Base-by-base conservation (phyloP, 2,329 filamentous ascomycete genomes). In the Akanthomyces dipterigenus region DNA sequence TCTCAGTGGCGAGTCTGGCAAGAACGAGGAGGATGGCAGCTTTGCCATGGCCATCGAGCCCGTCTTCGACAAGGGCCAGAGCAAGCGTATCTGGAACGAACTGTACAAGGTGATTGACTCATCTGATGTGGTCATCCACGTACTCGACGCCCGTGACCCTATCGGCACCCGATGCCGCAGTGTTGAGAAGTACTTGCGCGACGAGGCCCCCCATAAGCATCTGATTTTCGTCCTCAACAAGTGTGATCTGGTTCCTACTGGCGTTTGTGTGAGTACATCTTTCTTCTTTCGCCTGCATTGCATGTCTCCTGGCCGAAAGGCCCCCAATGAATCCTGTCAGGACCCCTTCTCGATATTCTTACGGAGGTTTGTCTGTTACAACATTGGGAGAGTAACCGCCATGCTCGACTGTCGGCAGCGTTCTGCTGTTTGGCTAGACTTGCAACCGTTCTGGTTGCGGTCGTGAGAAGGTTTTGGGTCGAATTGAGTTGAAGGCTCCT, bases 331-430 rank as follows among this genome's bases (percentile, higher is more conserved):
- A 79, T 70, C 77, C 82, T 78, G 92, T 95, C 91, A 96, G 95
- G 93, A 96, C 90, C 81, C 84, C 87, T 82, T 71, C 80, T 78
- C 78, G 85, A 82, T 78, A 73, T 60, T 77, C 81, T 82, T 75
- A 87, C 95, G 90, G 88, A 88, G 87, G 85, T 81, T 77, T 78
- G 84, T 91, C 93, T 96, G 95, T 99, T 99, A 99, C 90, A 91
- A 89, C 89, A 86, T 91, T 97, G 95, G 95, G 88, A 98, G 85
- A 99, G 87, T 76, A 81, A 97, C 73, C 71, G 74, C 81, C 82
- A 79, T 68, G 72, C 70, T 75, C 73, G 68, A 72, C 67, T 70
- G 71, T 69, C 65, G 62, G 57, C 67, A 68, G 67, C 70, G 66
- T 73, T 67, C 59, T 70, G 70, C 71, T 72, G 69, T 69, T 81